Conservation (phyloP, 352 stramenopile species). For the Globisporangium cederbergense region DNA sequence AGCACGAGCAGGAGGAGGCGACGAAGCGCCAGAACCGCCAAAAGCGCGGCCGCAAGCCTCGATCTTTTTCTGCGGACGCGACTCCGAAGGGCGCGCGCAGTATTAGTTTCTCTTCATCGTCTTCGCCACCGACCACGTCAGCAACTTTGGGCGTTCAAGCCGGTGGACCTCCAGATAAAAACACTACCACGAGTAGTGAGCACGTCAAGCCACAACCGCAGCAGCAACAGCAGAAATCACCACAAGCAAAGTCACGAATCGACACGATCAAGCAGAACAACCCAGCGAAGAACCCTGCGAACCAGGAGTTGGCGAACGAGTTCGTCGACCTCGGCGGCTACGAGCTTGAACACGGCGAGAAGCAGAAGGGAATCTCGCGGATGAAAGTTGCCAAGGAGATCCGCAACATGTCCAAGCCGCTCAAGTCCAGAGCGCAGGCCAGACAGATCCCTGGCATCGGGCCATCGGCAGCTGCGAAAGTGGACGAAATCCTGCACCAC, state of each 20-base stretch:
- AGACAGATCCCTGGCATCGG: slow-evolving; percentile 27
- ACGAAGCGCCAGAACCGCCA: slow-evolving; percentile 34
- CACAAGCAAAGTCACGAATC: slow-evolving; percentile 13
- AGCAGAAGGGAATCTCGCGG: slow-evolving; percentile 35
- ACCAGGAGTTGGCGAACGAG: slow-evolving; percentile 37
- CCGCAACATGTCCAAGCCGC: slow-evolving; percentile 21
- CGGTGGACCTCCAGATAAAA: neutral
- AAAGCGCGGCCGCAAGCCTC: slow-evolving; percentile 23
- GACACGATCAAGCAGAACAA: slow-evolving; percentile 35
- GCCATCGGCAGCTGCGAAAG: slow-evolving; percentile 29
- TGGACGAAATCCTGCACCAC: slow-evolving; percentile 32
- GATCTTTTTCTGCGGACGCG: neutral
- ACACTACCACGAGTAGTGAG: slow-evolving; percentile 4
- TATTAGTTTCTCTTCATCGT: slow-evolving; percentile 9
- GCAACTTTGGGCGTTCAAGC: neutral
- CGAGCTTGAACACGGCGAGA: slow-evolving; percentile 31
- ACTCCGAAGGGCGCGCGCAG: neutral
- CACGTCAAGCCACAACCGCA: slow-evolving; percentile 2
- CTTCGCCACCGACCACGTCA: neutral
- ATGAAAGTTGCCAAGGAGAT: slow-evolving; percentile 44
- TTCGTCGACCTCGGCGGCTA: slow-evolving; percentile 39
- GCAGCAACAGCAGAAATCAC: neutral
- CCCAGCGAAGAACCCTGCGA: slow-evolving; percentile 30
- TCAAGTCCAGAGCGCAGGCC: slow-evolving; percentile 30
- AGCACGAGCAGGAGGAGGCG: slow-evolving; percentile 37